Evolutionary conservation across 495 filamentous ascomycete species (phyloP), one percentile per base, ranked within the genome.

Genomic region (Podospora pseudoanserina): DNA sequence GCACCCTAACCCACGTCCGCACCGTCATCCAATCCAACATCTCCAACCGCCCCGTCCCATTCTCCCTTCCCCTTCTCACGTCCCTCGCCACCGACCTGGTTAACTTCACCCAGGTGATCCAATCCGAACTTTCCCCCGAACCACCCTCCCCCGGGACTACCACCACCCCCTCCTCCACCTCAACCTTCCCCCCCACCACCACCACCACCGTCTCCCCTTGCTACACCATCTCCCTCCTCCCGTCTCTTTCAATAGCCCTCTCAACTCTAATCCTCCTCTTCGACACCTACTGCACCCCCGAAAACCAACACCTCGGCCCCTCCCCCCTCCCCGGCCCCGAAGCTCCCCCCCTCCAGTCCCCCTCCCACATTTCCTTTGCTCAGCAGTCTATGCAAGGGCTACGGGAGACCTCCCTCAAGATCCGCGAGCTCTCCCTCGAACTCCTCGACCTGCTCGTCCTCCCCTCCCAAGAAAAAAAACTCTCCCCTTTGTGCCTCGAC

Each of bases 281-380:
- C 11, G 73, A 75, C 68, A 44, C 67, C 28, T 71, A 76, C 71
- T 65, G 60, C 62, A 73, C 73, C 44, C 73, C 75, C 18, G 75
- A 75, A 49, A 72, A 71, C 65, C 69, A 73, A 7, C 62, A 63
- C 65, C 68, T 71, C 61, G 73, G 70, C 6, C 20, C 62, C 27
- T 20, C 61, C 32, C 34, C 32, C 30, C 28, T 49, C 27, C 32
- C 34, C 20, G 60, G 30, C 60, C 13, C 60, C 19, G 60, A 62
- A 28, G 60, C 30, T 2, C 60, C 27, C 23, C 60, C 60, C 30
- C 30, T 62, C 30, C 60, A 62, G 63, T 55, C 4, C 59, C 71
- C 11, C 60, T 13, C 5, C 19, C n/a, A 54, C 39, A n/a, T n/a
- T 13, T 1, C 27, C 66, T 30, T 73, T 65, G 73, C 72, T 54